Evolutionary conservation across 345 rosid species (phyloP).

Genomic region (Brassica carinata): DNA sequence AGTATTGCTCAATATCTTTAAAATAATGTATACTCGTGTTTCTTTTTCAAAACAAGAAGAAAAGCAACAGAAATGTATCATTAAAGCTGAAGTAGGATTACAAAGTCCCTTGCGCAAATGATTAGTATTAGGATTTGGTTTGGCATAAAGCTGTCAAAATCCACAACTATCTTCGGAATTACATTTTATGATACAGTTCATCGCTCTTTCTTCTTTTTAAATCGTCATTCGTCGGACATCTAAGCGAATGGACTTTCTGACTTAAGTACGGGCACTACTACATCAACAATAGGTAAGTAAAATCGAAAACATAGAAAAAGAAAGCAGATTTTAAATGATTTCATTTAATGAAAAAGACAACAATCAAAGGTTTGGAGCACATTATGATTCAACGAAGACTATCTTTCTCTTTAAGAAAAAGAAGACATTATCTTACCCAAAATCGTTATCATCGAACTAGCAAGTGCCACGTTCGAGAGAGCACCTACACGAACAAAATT

Average conservation of each 20-base stretch:
- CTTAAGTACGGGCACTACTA: neutral
- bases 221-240: slow-evolving; percentile 10
- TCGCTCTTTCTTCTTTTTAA: neutral
- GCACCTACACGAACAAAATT: slow-evolving; percentile 23
- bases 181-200: neutral
- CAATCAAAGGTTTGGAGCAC: slow-evolving; percentile 20
- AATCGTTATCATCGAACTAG: slow-evolving; percentile 32
- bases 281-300: slow-evolving; percentile 2
- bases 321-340: neutral
- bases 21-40: neutral
- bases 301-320: neutral
- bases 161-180: neutral
- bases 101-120: slow-evolving; percentile 23
- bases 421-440: slow-evolving; percentile 37
- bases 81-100: slow-evolving; percentile 26
- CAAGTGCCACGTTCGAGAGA: slow-evolving; percentile 36
- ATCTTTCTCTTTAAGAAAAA: slow-evolving; percentile 31
- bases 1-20: neutral
- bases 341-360: slow-evolving; percentile 21
- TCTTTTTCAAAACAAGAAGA: neutral
- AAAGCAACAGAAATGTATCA: slow-evolving; percentile 9
- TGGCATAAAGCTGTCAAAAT: slow-evolving; percentile 18
- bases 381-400: slow-evolving; percentile 31
- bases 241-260: slow-evolving; percentile 16
- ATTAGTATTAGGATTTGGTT: slow-evolving; percentile 32